Evolutionary conservation across 306 rosid species (phyloP), one percentile per base, ranked within the genome.

Genomic region (Cucurbita pepo): DNA sequence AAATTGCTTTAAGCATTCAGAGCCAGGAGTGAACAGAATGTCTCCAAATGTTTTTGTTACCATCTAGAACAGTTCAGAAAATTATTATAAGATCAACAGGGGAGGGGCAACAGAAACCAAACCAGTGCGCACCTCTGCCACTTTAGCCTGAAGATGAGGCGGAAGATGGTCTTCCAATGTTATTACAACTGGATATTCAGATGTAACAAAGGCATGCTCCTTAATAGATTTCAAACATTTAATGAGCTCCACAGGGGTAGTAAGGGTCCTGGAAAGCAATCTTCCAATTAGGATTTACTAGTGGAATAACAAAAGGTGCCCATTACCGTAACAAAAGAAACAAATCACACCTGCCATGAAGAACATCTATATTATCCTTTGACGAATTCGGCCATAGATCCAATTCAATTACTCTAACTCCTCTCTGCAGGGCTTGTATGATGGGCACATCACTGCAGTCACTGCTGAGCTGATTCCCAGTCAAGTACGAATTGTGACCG

Each of bases 381-480:
- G 81, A 13, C 8, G 93, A 79, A 85, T 95, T 91, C n/a, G 99
- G 99, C 99, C 99, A 95, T 44, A 95, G 67, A 79, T 95, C 99
- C 80, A 95, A 82, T 80, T 95, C 99, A 74, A 95, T 91, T 56
- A 95, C 99, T 79, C 97, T 82, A 60, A 95, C 99, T 56, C 99
- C 99, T 82, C 85, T 86, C 81, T 76, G 74, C 74, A 95, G 78
- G 0, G 99, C 97, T 14, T 83, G 56, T 51, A 83, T 70, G 63
- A 95, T 91, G 9, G 99, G 99, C 25, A 86, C 83, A 22, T 95
- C 99, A 36, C 99, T 95, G 82, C 99, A 91, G 74, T 88, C 96
- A n/a, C 99, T 88, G 79, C 90, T 95, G 56, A 95, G 89, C 85
- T 95, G 99, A 82, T 95, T 95, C 77, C 99, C 99, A 15, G 97